Evolutionary conservation across 352 stramenopile genomes (phyloP).

Genomic region (Phytophthora sp.): DNA sequence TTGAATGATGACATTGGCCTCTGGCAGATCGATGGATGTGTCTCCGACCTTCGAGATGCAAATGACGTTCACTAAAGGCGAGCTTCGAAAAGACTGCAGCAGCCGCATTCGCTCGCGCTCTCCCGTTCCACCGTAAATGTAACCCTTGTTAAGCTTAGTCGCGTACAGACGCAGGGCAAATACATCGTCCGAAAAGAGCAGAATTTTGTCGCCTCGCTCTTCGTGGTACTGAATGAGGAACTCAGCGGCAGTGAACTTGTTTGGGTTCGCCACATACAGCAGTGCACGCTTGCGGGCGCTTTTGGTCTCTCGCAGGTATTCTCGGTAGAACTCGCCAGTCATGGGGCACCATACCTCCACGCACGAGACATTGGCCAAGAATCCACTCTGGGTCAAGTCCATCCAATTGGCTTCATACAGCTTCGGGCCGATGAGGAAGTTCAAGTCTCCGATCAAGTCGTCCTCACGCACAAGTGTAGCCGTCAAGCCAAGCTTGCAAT

Average conservation of each 20-base stretch:
- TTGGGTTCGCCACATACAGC: slow-evolving; percentile 99
- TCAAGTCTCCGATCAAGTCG: slow-evolving; percentile 98
- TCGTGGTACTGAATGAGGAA: slow-evolving; percentile 98
- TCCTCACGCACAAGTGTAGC: slow-evolving; percentile 99
- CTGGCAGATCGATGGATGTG: slow-evolving; percentile 99
- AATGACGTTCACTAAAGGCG: slow-evolving; percentile 88
- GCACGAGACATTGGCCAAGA: slow-evolving; percentile 98
- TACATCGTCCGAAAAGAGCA: slow-evolving; percentile 99
- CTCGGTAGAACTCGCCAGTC: slow-evolving; percentile 97
- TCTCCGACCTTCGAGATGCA: slow-evolving; percentile 97
- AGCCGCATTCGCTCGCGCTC: slow-evolving; percentile 92
- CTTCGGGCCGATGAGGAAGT: slow-evolving; percentile 99
- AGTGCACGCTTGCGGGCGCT: slow-evolving; percentile 92
- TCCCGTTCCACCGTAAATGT: slow-evolving; percentile 98
- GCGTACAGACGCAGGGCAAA: slow-evolving; percentile 96
- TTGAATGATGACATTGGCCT: slow-evolving; percentile 99
- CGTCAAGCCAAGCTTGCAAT: slow-evolving; percentile 98
- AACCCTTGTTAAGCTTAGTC: slow-evolving; percentile 88
- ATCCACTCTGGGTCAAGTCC: slow-evolving; percentile 97
- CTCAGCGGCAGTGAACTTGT: slow-evolving; percentile 96
- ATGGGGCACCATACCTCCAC: slow-evolving; percentile 99
- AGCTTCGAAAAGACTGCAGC: slow-evolving; percentile 87
- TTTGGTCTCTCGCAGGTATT: slow-evolving; percentile 86
- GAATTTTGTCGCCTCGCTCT: slow-evolving; percentile 98
- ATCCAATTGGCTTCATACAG: slow-evolving; percentile 99